A percentile compares a stretch with the other conserved stretches of the same genome.
These are phyloP conservation scores for Hypoxylon fragiforme DNA, from an alignment of 495 filamentous ascomycete genomes.

Conservation along the genomic window DNA sequence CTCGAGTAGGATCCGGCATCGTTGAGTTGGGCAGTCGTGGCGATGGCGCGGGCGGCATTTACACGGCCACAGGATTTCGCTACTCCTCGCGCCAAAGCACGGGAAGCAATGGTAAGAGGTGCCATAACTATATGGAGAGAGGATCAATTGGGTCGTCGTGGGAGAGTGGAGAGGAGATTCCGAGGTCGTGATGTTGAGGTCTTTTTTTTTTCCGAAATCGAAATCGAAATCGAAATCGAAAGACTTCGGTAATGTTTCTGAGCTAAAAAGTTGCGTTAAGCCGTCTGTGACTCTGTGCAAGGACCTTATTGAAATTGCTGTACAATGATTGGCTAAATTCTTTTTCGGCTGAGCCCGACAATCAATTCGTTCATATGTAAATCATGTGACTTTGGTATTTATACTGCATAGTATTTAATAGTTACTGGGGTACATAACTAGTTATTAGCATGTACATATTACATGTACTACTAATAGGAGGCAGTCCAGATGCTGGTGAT, in stretches of 20 bases:
- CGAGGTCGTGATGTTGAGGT: slow-evolving; percentile 51
- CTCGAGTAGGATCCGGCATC: slow-evolving; percentile 47
- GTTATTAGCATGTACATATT: too few relatives aligned
- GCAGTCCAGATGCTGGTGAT: too few relatives aligned
- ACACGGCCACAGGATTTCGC: slow-evolving; percentile 36
- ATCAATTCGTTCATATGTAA: neutral
- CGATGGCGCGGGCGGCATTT: slow-evolving; percentile 50
- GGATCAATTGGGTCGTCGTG: slow-evolving; percentile 44
- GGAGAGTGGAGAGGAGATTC: slow-evolving; percentile 18
- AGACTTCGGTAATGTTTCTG: slow-evolving; percentile 33
- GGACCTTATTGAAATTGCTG: slow-evolving; percentile 37
- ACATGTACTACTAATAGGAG: too few relatives aligned
- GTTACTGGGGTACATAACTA: too few relatives aligned
- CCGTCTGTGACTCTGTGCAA: too few relatives aligned
- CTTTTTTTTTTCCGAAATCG: slow-evolving; percentile 45
- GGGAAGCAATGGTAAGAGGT: slow-evolving; percentile 51
- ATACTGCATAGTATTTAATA: too few relatives aligned
- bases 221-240: slow-evolving; percentile 29
- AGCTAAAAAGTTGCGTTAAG: slow-evolving; percentile 19
- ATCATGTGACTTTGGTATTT: slow-evolving; percentile 34
- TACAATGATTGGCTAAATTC: slow-evolving; percentile 28
- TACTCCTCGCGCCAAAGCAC: slow-evolving; percentile 49
- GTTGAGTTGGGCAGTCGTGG: slow-evolving; percentile 45
- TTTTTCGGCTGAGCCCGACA: slow-evolving; percentile 11
- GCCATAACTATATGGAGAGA: slow-evolving; percentile 44